A percentile compares a stretch with the other conserved stretches of the same genome.
Conservation (phyloP, 306 rosid species). For the Vigna angularis region DNA sequence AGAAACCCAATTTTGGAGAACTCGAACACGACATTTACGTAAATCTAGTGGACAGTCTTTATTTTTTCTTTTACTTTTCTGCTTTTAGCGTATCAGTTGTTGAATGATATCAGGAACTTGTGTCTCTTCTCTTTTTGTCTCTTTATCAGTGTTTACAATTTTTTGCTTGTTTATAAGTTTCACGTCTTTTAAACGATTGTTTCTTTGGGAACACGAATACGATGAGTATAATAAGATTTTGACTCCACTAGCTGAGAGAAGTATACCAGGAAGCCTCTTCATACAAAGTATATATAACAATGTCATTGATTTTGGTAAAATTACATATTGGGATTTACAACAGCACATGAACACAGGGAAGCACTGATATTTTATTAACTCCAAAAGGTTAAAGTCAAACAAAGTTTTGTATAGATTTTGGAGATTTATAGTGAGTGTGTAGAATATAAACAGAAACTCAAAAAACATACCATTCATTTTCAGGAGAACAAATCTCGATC, state of each 20-base stretch:
- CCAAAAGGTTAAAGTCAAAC: not conserved
- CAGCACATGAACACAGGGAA: constrained; percentile 1
- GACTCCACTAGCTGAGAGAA: not conserved
- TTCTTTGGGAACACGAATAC: constrained; percentile 9
- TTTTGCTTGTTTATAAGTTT: not conserved
- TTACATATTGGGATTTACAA: constrained; percentile 18
- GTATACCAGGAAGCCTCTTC: constrained; percentile 1
- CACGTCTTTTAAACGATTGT: constrained; percentile 20
- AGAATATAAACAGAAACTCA: too few species aligned
- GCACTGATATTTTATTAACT: not conserved
- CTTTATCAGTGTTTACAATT: not conserved
- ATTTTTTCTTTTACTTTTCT: not conserved
- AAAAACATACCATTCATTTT: too few species aligned
- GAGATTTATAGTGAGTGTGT: too few species aligned
- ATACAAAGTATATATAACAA: not conserved
- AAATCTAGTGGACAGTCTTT: not conserved
- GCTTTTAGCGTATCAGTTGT: not conserved
- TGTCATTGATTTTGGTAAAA: constrained; percentile 23
- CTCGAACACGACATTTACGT: not conserved
- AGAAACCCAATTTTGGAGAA: not conserved
- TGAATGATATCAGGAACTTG: not conserved
- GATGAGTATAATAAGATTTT: constrained; percentile 8
- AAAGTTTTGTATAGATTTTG: not conserved
- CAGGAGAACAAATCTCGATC: too few species aligned
- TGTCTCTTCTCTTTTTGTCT: not conserved